A percentile compares a stretch with the other conserved stretches of the same genome.
Conservation (phyloP, 495 filamentous ascomycete species). For the Sporormia fimetaria region DNA sequence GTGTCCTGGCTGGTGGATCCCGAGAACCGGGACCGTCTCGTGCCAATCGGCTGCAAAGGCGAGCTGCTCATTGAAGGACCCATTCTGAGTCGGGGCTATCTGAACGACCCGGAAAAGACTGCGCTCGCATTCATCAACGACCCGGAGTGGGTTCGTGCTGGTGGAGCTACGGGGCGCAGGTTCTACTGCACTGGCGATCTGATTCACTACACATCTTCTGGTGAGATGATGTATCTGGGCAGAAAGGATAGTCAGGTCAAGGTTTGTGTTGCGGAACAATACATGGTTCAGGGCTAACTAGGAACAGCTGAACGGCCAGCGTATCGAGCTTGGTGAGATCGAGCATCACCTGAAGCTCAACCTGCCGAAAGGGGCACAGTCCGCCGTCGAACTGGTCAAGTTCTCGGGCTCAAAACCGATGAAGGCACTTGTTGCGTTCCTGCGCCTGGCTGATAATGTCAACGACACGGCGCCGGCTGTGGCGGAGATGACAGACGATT, state of each 20-base stretch:
- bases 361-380: conserved; percentile 13
- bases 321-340: conserved; percentile 28
- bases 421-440: conserved; percentile 18
- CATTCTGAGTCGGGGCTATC: conserved; percentile 23
- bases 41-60: conserved; percentile 19
- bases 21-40: conserved; percentile 9
- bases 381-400: conserved; percentile 14
- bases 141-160: conserved; percentile 11
- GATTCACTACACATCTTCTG: conserved; percentile 21
- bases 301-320: conserved; percentile 21
- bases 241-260: conserved; percentile 29
- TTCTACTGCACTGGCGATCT: conserved; percentile 28
- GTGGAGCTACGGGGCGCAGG: conserved; percentile 11
- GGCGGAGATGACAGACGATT: conserved; percentile 4
- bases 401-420: conserved; percentile 1
- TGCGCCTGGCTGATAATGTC: conserved; percentile 7
- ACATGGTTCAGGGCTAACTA: neutral
- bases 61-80: conserved; percentile 26
- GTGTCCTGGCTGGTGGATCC: conserved; percentile 21
- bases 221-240: conserved; percentile 24
- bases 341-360: conserved; percentile 23
- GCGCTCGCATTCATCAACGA: conserved; percentile 16
- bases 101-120: conserved; percentile 24
- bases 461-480: neutral
- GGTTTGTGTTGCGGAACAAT: conserved; percentile 1